These are phyloP conservation scores for Fusarium albidum DNA, from an alignment of 2,329 filamentous ascomycete genomes.

Conservation along the genomic window DNA sequence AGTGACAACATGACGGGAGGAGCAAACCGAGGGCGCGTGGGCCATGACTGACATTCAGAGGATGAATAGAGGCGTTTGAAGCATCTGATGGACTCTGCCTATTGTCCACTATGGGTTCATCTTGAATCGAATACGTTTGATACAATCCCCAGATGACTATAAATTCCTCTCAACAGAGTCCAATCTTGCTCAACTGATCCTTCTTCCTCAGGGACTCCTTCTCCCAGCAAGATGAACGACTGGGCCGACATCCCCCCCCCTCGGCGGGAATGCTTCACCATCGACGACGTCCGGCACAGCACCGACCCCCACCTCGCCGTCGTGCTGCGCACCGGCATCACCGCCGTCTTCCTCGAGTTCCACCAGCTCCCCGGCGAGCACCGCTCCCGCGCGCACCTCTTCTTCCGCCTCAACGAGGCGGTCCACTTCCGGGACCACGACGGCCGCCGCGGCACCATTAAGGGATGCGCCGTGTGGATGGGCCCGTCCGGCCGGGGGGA, in stretches of 20 bases:
- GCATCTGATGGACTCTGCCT: no score
- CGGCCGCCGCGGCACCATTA: not conserved
- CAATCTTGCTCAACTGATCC: no score
- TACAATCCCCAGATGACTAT: no score
- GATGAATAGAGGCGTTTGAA: no score
- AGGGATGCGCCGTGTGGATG: slow-evolving; percentile 22
- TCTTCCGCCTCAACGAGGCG: not conserved
- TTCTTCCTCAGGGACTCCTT: no score
- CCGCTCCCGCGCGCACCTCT: not conserved
- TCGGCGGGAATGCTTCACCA: slow-evolving; percentile 1
- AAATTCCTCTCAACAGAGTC: no score
- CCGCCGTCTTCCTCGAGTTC: slow-evolving; percentile 3
- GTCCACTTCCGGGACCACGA: not conserved
- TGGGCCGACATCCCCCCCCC: slow-evolving; percentile 6
- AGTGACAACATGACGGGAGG: no score
- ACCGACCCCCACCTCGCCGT: not conserved
- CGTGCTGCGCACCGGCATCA: not conserved
- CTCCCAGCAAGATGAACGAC: not conserved
- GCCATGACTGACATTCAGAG: no score
- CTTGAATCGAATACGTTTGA: no score
- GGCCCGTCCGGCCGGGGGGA: not conserved
- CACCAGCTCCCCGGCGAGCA: not conserved
- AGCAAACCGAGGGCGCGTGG: no score
- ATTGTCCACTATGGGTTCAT: no score
- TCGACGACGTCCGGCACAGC: slow-evolving; percentile 1